Base-by-base conservation (phyloP, 768 basidiomycete species). In the Boletellus emodensis region DNA sequence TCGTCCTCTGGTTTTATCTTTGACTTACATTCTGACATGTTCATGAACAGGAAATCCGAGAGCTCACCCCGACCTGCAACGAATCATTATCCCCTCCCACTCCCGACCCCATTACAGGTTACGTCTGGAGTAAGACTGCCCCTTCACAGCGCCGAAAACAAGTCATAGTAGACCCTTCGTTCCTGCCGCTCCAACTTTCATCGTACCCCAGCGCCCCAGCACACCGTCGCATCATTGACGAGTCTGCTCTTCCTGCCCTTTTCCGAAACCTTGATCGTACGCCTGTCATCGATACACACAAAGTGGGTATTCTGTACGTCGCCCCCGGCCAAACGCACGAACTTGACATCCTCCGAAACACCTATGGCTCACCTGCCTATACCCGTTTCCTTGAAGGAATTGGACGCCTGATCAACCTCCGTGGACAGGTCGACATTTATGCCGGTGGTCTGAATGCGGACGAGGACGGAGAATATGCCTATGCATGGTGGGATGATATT, bases 401-500 rank as follows among this genome's bases (percentile, higher is more conserved):
- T 13, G 96, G 95, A 1, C 74, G 87, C 42, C 75, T 98, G 49
- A 90, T 97, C 65, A 83, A 88, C 56, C 74, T 97, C 17, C 84
- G 91, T 15, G 92, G 90, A 10, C 93, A 95, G 66, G 77, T 87
- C 10, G 94, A 95, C 62, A 84, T 98, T 15, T 96, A 94, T 66
- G 88, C 89, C 3, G 96, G 94, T 8, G 91, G 93, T 4, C 77
- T 98, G 22, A 87, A 93, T 62, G 83, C 91, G 8, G 90, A 93
- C 53, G 82, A 88, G 60, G 94, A 99, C 61, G 96, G 96, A 13
- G 89, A 94, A 68, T 96, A 94, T 63, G 91, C 95, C 0, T 98
- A 98, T 64, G 93, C 94, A 0, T 99, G 95, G 94, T 96, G 94
- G 91, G 94, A 98, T 66, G 94, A 97, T 61, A 94, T 97, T 44